Conservation (phyloP, 352 stramenopile genomes). For the Phytophthora lateralis region DNA sequence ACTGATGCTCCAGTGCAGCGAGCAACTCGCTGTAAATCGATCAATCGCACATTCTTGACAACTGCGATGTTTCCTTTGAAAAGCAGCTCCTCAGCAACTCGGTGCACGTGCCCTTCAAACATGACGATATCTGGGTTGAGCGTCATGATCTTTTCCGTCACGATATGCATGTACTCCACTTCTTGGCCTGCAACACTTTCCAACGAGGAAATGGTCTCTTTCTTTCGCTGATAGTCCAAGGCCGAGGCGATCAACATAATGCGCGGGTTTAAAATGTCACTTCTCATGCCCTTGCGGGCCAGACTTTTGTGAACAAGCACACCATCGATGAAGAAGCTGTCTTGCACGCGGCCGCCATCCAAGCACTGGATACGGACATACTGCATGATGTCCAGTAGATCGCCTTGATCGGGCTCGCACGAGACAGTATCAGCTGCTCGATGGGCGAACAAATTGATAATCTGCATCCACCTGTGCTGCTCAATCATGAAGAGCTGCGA, state of each 20-base stretch:
- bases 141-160: constrained; percentile 89
- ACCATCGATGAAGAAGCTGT: constrained; percentile 89
- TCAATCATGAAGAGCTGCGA: constrained; percentile 72
- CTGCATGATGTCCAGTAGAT: constrained; percentile 85
- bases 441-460: constrained; percentile 75
- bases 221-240: constrained; percentile 87
- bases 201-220: constrained; percentile 81
- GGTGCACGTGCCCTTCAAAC: constrained; percentile 85
- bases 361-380: constrained; percentile 86
- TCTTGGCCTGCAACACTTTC: constrained; percentile 86
- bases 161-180: constrained; percentile 91
- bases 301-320: constrained; percentile 89
- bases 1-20: constrained; percentile 77
- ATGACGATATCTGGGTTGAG: constrained; percentile 86
- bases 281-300: constrained; percentile 84
- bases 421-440: constrained; percentile 67
- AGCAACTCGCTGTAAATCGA: constrained; percentile 82
- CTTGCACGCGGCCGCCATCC: constrained; percentile 71
- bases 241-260: constrained; percentile 86
- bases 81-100: constrained; percentile 82
- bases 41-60: constrained; percentile 83
- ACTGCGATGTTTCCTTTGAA: constrained; percentile 81
- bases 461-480: constrained; percentile 84
- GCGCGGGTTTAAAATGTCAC: constrained; percentile 74
- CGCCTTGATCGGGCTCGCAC: constrained; percentile 71